Percentiles rank a stretch among this genome's conserved stretches.
These are phyloP conservation scores for Berberis thunbergii DNA, from an alignment of 164 flowering plant species.

Conservation along the genomic window DNA sequence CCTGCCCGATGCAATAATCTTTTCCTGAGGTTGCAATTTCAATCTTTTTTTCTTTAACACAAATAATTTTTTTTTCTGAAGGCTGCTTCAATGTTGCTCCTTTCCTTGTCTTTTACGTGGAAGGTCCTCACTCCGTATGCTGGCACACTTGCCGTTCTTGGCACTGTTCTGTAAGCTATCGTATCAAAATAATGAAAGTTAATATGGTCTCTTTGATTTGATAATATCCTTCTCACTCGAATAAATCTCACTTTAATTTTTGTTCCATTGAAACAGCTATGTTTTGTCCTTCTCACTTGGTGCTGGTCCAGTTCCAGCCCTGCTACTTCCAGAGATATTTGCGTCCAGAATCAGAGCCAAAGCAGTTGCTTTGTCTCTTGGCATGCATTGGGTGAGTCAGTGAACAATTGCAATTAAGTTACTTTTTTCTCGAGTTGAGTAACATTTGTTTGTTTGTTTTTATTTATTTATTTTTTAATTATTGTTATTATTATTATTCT, in stretches of 20 bases:
- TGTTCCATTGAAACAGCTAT: slow-evolving; percentile 46
- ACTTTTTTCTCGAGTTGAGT: background rate
- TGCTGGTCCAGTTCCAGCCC: slow-evolving; percentile 99
- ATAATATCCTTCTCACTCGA: too few relatives aligned
- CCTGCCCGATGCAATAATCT: background rate
- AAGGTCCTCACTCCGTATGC: slow-evolving; percentile 75
- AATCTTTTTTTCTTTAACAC: background rate
- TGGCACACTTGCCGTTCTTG: slow-evolving; percentile 81
- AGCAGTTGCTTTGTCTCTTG: slow-evolving; percentile 87
- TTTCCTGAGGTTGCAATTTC: background rate
- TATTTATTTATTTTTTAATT: too few relatives aligned
- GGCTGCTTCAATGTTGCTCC: slow-evolving; percentile 95
- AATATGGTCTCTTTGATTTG: too few relatives aligned
- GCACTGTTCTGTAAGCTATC: slow-evolving; percentile 63
- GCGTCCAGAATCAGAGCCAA: slow-evolving; percentile 96
- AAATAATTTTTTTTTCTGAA: slow-evolving; percentile 13
- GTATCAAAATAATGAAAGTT: too few relatives aligned
- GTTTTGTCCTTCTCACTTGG: slow-evolving; percentile 96
- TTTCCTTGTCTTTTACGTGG: slow-evolving; percentile 86
- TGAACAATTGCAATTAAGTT: background rate
- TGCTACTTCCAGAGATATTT: slow-evolving; percentile 95
- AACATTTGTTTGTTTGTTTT: too few relatives aligned
- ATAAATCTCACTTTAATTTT: background rate
- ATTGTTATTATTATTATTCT: too few relatives aligned
- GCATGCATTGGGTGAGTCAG: slow-evolving; percentile 92